phyloP scores from a whole-genome alignment of 805 yeast species.

The Candida patagonica region DNA sequence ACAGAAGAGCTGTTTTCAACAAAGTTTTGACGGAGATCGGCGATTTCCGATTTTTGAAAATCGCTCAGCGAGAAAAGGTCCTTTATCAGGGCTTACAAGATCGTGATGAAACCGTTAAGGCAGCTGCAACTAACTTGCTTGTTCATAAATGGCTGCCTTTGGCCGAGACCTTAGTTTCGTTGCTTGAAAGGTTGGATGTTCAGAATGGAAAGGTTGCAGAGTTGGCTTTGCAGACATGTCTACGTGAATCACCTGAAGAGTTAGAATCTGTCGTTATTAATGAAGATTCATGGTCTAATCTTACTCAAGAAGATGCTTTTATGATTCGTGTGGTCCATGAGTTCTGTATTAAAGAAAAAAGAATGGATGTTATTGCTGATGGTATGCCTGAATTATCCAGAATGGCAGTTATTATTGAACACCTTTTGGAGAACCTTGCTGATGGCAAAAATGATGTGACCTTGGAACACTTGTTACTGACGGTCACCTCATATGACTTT shows the following conservation, averaged over 20 bases:
- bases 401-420: slow-evolving; percentile 49
- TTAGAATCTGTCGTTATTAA: slow-evolving; percentile 50
- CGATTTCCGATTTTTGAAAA: slow-evolving; percentile 46
- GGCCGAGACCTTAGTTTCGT: slow-evolving; percentile 54
- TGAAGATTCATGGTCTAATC: slow-evolving; percentile 55
- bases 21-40: slow-evolving; percentile 60
- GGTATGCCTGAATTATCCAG: slow-evolving; percentile 73
- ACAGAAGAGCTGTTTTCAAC: slow-evolving; percentile 64
- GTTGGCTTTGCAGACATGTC: slow-evolving; percentile 53
- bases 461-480: slow-evolving; percentile 60
- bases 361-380: slow-evolving; percentile 49
- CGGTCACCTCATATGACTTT: slow-evolving; percentile 68
- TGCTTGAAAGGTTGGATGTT: slow-evolving; percentile 65
- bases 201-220: slow-evolving; percentile 60
- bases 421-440: slow-evolving; percentile 37
- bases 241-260: slow-evolving; percentile 54
- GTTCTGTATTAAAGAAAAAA: slow-evolving; percentile 48
- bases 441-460: slow-evolving; percentile 11
- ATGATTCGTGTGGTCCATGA: slow-evolving; percentile 58
- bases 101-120: slow-evolving; percentile 63
- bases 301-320: slow-evolving; percentile 70
- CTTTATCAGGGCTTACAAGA: slow-evolving; percentile 82
- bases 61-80: slow-evolving; percentile 52
- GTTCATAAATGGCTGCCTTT: slow-evolving; percentile 62
- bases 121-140: slow-evolving; percentile 65